Evolutionary conservation across 2,329 filamentous ascomycete genomes (phyloP), one percentile per base, ranked within the genome.

Genomic region (Aspergillus sp.): DNA sequence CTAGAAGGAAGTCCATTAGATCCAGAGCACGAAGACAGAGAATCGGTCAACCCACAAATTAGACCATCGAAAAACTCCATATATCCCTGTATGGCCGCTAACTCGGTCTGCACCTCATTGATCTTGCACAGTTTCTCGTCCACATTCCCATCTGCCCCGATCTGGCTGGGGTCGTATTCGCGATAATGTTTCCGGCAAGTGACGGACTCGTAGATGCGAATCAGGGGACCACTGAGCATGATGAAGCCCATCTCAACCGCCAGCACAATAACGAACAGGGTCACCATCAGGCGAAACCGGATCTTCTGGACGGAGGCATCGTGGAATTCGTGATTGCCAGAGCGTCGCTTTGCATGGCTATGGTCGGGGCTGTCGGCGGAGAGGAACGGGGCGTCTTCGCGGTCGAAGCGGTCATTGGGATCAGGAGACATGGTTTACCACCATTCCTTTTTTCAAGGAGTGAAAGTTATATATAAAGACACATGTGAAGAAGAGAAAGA

Each of bases 21-120:
- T 19, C 19, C 19, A 19, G 19, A 19, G 19, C 4, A 19, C 19
- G 19, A 19, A 19, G 19, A 19, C 19, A 19, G 19, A 19, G 2
- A 4, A 19, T 19, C 19, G 19, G 19, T 19, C 19, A 19, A 19
- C 19, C 19, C 19, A 19, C 19, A 19, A 19, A 19, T 19, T 19
- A 67, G 45, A 4, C 66, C 69, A 52, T 74, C 70, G 46, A 74
- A 76, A 42, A 72, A 72, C 47, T 73, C 71, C 54, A 69, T 66
- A 59, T 73, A 73, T 2, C 72, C 73, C 49, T 75, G 74, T 9
- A 77, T 69, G 42, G 70, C 69, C 1, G 74, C 73, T 51, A 77
- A 50, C 53, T 72, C 68, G 37, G 71, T 64, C 51, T 77, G 74
- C 13, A 77, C 65, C 34, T 62, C 63, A 29, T 69, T 65, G n/a